Conservation (phyloP, 2,329 filamentous ascomycete species). For the Calonectria henricotiae region DNA sequence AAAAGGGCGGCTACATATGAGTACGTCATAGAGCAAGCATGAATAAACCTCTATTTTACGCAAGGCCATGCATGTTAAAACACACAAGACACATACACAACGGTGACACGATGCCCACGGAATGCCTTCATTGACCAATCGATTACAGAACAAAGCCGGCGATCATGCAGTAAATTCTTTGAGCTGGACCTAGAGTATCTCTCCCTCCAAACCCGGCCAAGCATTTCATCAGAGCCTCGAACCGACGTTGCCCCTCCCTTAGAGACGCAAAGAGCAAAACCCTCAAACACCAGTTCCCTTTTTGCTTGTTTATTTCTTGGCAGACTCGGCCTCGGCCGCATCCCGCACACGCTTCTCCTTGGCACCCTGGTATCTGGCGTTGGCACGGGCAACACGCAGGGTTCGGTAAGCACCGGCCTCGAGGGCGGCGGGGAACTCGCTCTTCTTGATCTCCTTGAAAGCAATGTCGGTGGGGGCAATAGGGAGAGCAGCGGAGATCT, state of each 20-base stretch:
- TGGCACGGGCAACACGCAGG: conserved; percentile 87
- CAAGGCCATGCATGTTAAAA: conserved; percentile 14
- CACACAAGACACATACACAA: conserved; percentile 6
- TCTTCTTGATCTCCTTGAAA: conserved; percentile 85
- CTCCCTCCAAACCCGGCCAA: conserved; percentile 58
- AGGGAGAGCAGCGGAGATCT: conserved; percentile 73
- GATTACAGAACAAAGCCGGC: conserved; percentile 58
- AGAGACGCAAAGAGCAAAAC: conserved; percentile 63
- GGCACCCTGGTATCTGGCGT: conserved; percentile 85
- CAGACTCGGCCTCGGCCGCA: conserved; percentile 86
- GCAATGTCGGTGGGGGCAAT: conserved; percentile 78
- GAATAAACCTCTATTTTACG: conserved; percentile 20
- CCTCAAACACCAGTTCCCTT: conserved; percentile 63
- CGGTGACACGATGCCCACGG: conserved; percentile 42
- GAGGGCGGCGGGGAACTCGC: conserved; percentile 80
- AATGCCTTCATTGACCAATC: conserved; percentile 54
- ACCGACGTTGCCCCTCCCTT: conserved; percentile 60
- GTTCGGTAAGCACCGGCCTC: conserved; percentile 91
- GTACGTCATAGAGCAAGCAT: conserved; percentile 7
- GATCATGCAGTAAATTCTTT: conserved; percentile 63
- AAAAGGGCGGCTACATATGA: neutral
- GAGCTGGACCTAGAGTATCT: conserved; percentile 62
- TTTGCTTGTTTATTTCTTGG: conserved; percentile 83
- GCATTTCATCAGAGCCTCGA: conserved; percentile 58
- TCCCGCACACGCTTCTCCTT: conserved; percentile 95